Conservation (phyloP, 345 rosid genomes). For the Arabis alpina region DNA sequence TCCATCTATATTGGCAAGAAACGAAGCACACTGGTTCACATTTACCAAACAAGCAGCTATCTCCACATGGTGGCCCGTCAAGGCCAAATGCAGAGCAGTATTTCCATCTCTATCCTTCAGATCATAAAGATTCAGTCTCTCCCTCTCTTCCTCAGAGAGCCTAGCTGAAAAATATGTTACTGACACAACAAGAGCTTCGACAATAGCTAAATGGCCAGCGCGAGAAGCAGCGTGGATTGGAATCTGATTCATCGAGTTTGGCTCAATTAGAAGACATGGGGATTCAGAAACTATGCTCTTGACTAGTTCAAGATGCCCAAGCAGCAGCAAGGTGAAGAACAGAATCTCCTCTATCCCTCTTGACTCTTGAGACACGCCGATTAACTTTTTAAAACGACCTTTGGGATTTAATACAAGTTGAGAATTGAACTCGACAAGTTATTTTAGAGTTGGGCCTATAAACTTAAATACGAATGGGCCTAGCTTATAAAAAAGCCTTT, state of each 20-base stretch:
- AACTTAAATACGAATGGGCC: too few species aligned
- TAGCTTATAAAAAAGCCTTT: too few species aligned
- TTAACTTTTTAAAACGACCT: too few species aligned
- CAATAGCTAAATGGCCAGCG: conserved; percentile 5
- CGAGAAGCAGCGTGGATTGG: conserved; percentile 32
- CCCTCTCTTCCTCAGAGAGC: neutral
- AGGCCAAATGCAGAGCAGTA: conserved; percentile 40
- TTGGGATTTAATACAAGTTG: too few species aligned
- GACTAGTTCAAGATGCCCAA: too few species aligned
- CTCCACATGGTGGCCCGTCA: neutral
- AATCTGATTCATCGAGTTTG: neutral
- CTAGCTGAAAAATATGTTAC: neutral
- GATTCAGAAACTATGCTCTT: too few species aligned
- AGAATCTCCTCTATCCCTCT: neutral
- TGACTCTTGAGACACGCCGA: neutral
- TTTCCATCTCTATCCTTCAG: conserved; percentile 15
- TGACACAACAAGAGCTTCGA: neutral
- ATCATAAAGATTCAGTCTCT: neutral
- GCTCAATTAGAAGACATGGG: too few species aligned
- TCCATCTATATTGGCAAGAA: neutral
- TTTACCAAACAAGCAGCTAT: neutral
- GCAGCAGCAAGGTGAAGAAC: too few species aligned
- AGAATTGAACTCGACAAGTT: too few species aligned
- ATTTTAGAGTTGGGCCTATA: too few species aligned
- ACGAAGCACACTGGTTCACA: neutral